Evolutionary conservation across 2,329 filamentous ascomycete genomes (phyloP).

Genomic region (Teratosphaeria nubilosa): DNA sequence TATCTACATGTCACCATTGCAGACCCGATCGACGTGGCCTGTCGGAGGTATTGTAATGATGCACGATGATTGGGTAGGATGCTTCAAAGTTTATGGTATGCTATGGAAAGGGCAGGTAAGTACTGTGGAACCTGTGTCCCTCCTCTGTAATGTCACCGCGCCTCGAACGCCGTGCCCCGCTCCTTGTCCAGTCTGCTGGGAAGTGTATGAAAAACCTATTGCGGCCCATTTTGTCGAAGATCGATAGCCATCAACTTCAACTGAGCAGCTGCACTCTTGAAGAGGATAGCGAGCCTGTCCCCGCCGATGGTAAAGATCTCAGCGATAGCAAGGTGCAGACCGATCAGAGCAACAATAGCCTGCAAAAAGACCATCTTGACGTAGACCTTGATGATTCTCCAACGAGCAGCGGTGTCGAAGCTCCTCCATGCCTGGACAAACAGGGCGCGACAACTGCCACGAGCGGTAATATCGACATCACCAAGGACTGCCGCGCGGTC

Average conservation of each 20-base stretch:
- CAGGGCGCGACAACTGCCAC: constrained; percentile 46
- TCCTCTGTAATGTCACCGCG: neutral
- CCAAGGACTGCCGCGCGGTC: constrained; percentile 67
- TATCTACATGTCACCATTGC: no score
- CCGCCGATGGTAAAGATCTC: constrained; percentile 23
- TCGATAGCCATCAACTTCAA: constrained; percentile 18
- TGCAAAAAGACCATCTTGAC: constrained; percentile 56
- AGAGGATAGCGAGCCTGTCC: constrained; percentile 16
- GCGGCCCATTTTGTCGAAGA: constrained; percentile 1
- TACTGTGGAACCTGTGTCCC: neutral
- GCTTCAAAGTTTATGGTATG: neutral
- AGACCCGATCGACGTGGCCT: no score
- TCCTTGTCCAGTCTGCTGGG: neutral
- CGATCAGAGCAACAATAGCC: constrained; percentile 18
- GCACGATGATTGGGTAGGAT: neutral
- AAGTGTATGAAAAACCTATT: neutral
- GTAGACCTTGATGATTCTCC: constrained; percentile 64
- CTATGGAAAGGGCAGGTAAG: neutral
- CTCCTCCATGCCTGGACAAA: constrained; percentile 69
- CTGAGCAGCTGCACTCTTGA: constrained; percentile 18
- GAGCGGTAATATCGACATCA: constrained; percentile 62
- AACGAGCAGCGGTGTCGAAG: constrained; percentile 62
- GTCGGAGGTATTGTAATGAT: neutral
- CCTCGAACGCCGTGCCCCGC: neutral
- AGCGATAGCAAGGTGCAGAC: constrained; percentile 15